Percentiles rank a stretch among this genome's conserved stretches.
Conservation (phyloP, 176 grass and related monocot genomes). For the Musa schizocarpa region DNA sequence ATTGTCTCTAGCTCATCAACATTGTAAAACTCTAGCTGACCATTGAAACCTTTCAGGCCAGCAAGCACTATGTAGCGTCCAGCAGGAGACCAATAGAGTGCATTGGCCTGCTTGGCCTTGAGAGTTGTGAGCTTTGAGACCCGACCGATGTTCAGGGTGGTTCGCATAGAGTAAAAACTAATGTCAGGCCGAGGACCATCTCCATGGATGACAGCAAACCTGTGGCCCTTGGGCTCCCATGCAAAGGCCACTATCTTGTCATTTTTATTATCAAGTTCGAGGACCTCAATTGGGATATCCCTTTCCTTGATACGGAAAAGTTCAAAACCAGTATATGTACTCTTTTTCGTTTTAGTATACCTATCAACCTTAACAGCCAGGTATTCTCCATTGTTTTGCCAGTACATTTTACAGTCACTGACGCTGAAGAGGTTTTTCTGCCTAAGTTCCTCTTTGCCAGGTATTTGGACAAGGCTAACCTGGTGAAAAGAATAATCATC, state of each 20-base stretch:
- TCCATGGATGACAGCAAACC: constrained; percentile 88
- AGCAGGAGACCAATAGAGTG: constrained; percentile 82
- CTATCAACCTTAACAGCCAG: constrained; percentile 90
- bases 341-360: constrained; percentile 97
- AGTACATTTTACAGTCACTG: constrained; percentile 90
- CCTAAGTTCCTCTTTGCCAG: constrained; percentile 76
- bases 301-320: constrained; percentile 89
- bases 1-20: constrained; percentile 95
- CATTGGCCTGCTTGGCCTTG: constrained; percentile 80
- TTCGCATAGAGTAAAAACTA: constrained; percentile 74
- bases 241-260: constrained; percentile 96
- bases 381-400: constrained; percentile 92
- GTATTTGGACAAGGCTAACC: constrained; percentile 91
- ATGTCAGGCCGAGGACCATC: constrained; percentile 76
- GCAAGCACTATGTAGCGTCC: constrained; percentile 76
- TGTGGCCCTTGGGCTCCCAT: constrained; percentile 87
- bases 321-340: constrained; percentile 86
- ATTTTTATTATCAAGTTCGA: constrained; percentile 95
- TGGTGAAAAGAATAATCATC: constrained; percentile 24
- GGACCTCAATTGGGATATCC: constrained; percentile 95
- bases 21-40: constrained; percentile 88
- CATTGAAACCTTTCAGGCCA: constrained; percentile 90
- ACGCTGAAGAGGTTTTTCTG: constrained; percentile 96
- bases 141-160: constrained; percentile 38
- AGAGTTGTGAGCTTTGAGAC: constrained; percentile 81